Conservation (phyloP, 2,329 filamentous ascomycete genomes). For the Daldinia sp. region DNA sequence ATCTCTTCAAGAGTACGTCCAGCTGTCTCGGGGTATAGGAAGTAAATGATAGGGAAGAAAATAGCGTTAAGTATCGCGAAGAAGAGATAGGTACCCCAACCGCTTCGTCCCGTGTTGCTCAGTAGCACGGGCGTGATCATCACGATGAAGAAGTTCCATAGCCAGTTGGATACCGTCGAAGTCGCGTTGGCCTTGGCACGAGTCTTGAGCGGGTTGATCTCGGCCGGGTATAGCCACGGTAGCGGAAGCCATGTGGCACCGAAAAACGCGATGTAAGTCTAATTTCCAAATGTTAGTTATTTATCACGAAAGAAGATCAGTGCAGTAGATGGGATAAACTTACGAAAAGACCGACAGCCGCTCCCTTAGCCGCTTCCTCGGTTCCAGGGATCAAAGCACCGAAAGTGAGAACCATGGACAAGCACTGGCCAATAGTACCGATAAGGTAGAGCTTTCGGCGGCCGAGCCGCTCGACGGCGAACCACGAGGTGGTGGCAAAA, state of each 20-base stretch:
- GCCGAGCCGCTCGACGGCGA: constrained; percentile 62
- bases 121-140: constrained; percentile 75
- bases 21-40: constrained; percentile 65
- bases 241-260: constrained; percentile 74
- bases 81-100: constrained; percentile 63
- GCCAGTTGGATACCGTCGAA: constrained; percentile 66
- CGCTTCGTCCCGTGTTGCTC: constrained; percentile 59
- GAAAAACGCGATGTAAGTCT: constrained; percentile 75
- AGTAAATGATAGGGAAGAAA: constrained; percentile 62
- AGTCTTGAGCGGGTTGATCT: constrained; percentile 64
- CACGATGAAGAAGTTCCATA: constrained; percentile 64
- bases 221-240: constrained; percentile 70
- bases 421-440: constrained; percentile 61
- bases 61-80: constrained; percentile 61
- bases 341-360: constrained; percentile 73
- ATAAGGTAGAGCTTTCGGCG: constrained; percentile 61
- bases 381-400: constrained; percentile 73
- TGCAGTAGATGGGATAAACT: constrained; percentile 15
- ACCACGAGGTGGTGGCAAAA: constrained; percentile 68
- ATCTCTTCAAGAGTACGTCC: constrained; percentile 67
- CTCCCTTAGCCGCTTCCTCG: constrained; percentile 71
- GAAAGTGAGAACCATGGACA: constrained; percentile 72
- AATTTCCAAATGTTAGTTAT: constrained; percentile 5
- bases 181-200: constrained; percentile 63
- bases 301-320: not conserved